Evolutionary conservation across 345 rosid species (phyloP).

Genomic region (Populus pruinosa): DNA sequence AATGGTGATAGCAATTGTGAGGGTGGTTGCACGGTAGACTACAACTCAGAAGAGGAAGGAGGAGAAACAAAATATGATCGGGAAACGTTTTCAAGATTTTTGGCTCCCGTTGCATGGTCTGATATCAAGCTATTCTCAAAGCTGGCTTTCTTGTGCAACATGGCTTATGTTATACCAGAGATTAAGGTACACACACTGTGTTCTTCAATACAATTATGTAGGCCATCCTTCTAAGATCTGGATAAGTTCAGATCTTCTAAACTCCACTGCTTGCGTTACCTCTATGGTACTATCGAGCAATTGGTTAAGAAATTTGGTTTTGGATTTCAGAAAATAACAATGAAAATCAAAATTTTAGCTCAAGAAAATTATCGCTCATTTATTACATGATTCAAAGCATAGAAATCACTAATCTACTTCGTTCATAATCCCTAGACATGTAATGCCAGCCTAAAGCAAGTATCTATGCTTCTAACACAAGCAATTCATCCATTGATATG

Average conservation of each 20-base stretch:
- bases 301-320: neutral
- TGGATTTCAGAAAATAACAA: neutral
- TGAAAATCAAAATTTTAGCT: neutral
- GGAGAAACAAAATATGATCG: conserved; percentile 33
- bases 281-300: neutral
- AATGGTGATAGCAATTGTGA: conserved; percentile 34
- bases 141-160: conserved; percentile 77
- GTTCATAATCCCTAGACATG: neutral
- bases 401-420: neutral
- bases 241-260: neutral
- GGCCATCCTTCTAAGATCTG: neutral
- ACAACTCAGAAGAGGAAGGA: conserved; percentile 42
- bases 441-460: neutral
- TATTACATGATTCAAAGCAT: neutral
- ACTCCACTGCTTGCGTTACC: neutral
- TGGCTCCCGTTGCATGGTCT: conserved; percentile 52
- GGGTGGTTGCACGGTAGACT: conserved; percentile 47
- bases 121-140: conserved; percentile 67
- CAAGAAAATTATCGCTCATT: neutral
- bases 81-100: conserved; percentile 50
- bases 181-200: conserved; percentile 41
- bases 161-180: conserved; percentile 75
- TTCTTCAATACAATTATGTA: neutral
- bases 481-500: conserved; percentile 11
- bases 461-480: neutral